Base-by-base conservation (phyloP, 1,139 yeast species). In the Groenewaldozyma sp. region DNA sequence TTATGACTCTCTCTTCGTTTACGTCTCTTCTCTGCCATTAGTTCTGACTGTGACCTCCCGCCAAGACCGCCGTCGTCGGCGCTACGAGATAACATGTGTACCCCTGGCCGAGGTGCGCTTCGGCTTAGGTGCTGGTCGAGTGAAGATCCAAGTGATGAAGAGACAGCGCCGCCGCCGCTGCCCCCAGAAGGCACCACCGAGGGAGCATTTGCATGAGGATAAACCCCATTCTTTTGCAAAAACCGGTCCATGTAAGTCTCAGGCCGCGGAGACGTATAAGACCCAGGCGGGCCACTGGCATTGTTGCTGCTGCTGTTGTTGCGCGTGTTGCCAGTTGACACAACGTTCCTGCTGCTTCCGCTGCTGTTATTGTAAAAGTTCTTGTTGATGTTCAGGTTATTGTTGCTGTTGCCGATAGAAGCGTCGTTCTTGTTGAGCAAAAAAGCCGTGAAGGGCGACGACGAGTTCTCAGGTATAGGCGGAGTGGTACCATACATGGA, bases 1-100 rank as follows among this genome's bases (percentile, higher is more conserved):
- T 63, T 65, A 47, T 62, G 68, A 11, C 64, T 58, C 45, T 63
- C 67, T 7, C 67, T 49, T 59, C 81, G 51, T 62, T 73, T 37
- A 63, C 76, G 52, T 31, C 60, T 43, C 35, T 56, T 51, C 42
- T 62, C 65, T 4, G 52, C 53, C 34, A 48, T 37, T 13, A 50
- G 35, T 31, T 42, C 45, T 24, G 42, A 45, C 38, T 47, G 46
- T 26, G 38, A 35, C n/a, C n/a, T n/a, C n/a, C n/a, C n/a, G n/a
- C n/a, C n/a, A n/a, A n/a, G n/a, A n/a, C n/a, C n/a, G n/a, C n/a
- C n/a, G 4, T 50, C 52, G 24, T 47, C 51, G 6, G 37, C 39
- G 27, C 27, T 41, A 16, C 24, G 38, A 19, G 38, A 31, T n/a
- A 39, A 31, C 22, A 38, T 28, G n/a, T n/a, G n/a, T n/a, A n/a